A percentile compares a stretch with the other conserved stretches of the same genome.
These are phyloP conservation scores for Thielaviopsis euricoi DNA, from an alignment of 2,329 filamentous ascomycete species.

Conservation along the genomic window DNA sequence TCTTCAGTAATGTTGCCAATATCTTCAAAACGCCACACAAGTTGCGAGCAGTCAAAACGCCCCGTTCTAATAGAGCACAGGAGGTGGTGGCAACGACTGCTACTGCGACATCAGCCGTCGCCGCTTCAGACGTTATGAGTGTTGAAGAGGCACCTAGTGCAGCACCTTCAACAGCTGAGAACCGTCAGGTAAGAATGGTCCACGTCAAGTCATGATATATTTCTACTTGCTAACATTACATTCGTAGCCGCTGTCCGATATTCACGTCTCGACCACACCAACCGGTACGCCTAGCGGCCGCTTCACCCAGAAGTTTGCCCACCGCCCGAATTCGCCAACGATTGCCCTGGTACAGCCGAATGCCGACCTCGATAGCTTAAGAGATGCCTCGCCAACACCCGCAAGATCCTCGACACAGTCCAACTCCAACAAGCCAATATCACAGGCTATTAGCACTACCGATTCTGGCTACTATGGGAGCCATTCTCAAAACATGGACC, in stretches of 20 bases:
- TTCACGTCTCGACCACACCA: slow-evolving; percentile 36
- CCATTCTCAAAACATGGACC: slow-evolving; percentile 21
- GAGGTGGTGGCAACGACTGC: slow-evolving; percentile 17
- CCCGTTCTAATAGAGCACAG: slow-evolving; percentile 49
- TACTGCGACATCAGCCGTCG: not conserved
- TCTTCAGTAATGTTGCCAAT: slow-evolving; percentile 68
- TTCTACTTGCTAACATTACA: not conserved
- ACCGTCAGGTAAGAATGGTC: not conserved
- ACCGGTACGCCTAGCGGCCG: slow-evolving; percentile 35
- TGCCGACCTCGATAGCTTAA: slow-evolving; percentile 9
- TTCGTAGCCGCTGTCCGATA: slow-evolving; percentile 39
- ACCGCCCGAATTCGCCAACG: slow-evolving; percentile 30
- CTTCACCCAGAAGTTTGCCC: slow-evolving; percentile 31
- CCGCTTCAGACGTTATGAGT: slow-evolving; percentile 19
- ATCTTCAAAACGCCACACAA: slow-evolving; percentile 92
- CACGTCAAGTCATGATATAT: not conserved
- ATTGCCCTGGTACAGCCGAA: not conserved
- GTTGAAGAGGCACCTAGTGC: not conserved
- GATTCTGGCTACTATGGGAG: slow-evolving; percentile 63
- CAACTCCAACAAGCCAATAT: not conserved
- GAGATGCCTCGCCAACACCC: slow-evolving; percentile 7
- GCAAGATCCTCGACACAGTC: slow-evolving; percentile 2
- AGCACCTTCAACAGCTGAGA: not conserved
- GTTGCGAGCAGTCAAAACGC: slow-evolving; percentile 58
- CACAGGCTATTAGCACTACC: not conserved